Percentiles rank a stretch among this genome's conserved stretches.
Conservation (phyloP, 345 rosid genomes). For the Corchorus olitorius region DNA sequence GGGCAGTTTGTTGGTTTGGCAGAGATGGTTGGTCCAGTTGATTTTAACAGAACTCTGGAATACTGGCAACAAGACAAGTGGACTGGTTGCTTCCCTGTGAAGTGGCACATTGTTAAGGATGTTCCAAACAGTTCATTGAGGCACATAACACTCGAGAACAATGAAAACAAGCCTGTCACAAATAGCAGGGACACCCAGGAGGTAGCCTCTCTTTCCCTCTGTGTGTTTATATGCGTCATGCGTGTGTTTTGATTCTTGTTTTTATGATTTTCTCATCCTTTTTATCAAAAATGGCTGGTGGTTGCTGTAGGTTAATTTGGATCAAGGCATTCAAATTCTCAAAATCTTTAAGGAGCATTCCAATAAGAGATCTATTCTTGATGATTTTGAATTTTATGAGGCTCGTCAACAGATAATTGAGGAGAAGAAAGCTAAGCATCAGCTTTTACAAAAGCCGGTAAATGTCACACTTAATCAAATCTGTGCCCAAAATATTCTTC, state of each 20-base stretch:
- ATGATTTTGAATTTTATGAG: slow-evolving; percentile 67
- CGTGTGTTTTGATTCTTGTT: neutral
- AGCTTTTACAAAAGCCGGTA: slow-evolving; percentile 55
- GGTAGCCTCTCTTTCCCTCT: slow-evolving; percentile 35
- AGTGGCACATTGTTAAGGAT: slow-evolving; percentile 85
- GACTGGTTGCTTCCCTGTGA: slow-evolving; percentile 77
- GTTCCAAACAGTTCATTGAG: slow-evolving; percentile 67
- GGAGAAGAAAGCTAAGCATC: slow-evolving; percentile 51
- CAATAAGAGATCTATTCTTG: slow-evolving; percentile 53
- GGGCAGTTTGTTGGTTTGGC: slow-evolving; percentile 86
- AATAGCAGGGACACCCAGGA: slow-evolving; percentile 89
- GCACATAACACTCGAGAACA: slow-evolving; percentile 66
- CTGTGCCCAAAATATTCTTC: neutral
- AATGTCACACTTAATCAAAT: neutral
- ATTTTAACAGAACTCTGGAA: slow-evolving; percentile 68
- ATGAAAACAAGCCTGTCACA: slow-evolving; percentile 81
- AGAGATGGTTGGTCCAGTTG: slow-evolving; percentile 76
- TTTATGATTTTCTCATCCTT: neutral
- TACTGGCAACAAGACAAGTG: slow-evolving; percentile 91
- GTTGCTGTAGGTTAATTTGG: slow-evolving; percentile 48
- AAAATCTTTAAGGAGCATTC: slow-evolving; percentile 56
- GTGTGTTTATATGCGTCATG: neutral
- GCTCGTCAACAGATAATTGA: slow-evolving; percentile 47
- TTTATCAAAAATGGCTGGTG: slow-evolving; percentile 1
- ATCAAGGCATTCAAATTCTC: slow-evolving; percentile 52